Evolutionary conservation across 2,329 filamentous ascomycete species (phyloP), one percentile per base, ranked within the genome.

Genomic region (Beauveria sp.): DNA sequence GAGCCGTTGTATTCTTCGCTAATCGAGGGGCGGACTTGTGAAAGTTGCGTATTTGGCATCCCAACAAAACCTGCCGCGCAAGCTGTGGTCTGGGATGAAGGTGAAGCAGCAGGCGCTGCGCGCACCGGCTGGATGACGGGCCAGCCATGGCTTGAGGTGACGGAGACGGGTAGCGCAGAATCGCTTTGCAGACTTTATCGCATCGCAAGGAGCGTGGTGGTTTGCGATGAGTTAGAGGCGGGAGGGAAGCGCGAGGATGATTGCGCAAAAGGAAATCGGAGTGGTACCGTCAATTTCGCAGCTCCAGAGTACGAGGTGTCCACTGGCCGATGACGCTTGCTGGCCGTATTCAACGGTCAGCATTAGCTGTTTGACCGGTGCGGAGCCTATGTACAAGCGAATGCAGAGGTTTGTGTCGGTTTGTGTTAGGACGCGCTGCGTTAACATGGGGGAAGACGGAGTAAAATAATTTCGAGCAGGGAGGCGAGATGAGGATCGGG

Each of bases 111-210:
- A 66, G 51, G 46, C 54, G 63, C 46, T 62, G 64, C 8, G 64
- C 59, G 50, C 64, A 55, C 40, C 60, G 58, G 52, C 52, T 56
- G 50, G 62, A 50, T 12, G 58, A 58, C 46, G 60, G 60, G 51
- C 42, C 46, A 43, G 59, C 62, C 66, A 67, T 67, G 60, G 60
- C 62, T 28, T 26, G 26, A 57, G 38, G 22, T 0, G 30, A 49
- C 10, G 30, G 16, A 8, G n/a, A 59, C 4, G 38, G 2, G 22
- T 16, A 7, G 40, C 40, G 46, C 45, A 14, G 28, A 40, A 5
- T 46, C 49, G 49, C 49, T 5, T 24, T 45, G 12, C 7, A 18
- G 5, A 20, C 5, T 24, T 60, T 38, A 60, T 34, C 16, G 26
- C 57, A 60, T 60, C 16, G 34, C 38, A 22, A 60, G 10, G 9